Evolutionary conservation across 306 rosid genomes (phyloP), one percentile per base, ranked within the genome.

Genomic region (Glycine latifolia): DNA sequence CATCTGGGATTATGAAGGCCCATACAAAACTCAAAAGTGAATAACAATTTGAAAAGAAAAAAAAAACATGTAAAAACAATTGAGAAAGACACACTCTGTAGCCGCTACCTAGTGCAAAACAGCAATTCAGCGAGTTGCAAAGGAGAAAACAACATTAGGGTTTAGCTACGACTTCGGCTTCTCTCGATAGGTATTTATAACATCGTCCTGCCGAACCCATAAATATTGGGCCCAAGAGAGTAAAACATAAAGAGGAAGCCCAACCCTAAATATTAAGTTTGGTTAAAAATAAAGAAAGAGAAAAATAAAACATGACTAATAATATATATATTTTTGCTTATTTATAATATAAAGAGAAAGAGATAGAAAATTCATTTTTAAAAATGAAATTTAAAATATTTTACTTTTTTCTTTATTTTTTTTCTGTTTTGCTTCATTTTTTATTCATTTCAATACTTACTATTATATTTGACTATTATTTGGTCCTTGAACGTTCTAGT

Each of bases 1-100:
- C 67, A 87, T 76, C 97, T 89, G 97, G 97, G 94, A 91, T 91
- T 91, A 91, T 88, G 94, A 86, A 91, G 97, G 97, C 93, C 86
- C 16, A 10, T 1, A 0, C 4, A 4, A 8, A 8, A 12, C 3
- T 10, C 2, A n/a, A 12, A 10, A 46, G 3, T 0, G 44, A 26
- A 59, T 8, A 2, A 68, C 2, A 16, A 55, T 0, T 35, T 4
- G 1, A 46, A 15, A 50, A 20, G 20, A 20, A 10, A 39, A 0
- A 1, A 26, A 10, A 39, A 0, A 1, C 7, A 44, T 14, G n/a
- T 3, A 0, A 54, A 50, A 53, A 10, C 8, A 7, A 1, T 46
- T 2, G 5, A 13, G 4, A 73, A 60, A 16, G 16, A 56, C 6
- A 48, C 66, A 7, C 65, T 75, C 54, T 17, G 55, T 6, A 14